Base-by-base conservation (phyloP, 2,329 filamentous ascomycete genomes). In the Scedosporium boydii region DNA sequence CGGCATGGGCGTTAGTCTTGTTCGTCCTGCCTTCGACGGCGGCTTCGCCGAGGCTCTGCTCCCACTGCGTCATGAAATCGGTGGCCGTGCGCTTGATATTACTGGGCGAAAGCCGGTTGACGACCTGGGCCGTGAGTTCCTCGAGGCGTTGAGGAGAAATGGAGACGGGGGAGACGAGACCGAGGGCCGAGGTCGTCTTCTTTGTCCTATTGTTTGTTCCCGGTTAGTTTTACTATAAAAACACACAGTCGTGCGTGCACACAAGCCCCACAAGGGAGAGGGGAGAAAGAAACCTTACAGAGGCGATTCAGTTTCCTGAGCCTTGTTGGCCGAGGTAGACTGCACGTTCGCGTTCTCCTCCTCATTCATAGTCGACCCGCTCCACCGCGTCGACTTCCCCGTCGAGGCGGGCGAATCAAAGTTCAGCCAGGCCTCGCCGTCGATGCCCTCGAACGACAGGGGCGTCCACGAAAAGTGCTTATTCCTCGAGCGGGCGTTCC, bases 61-160 rank as follows among this genome's bases (percentile, higher is more conserved):
- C 93, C 90, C 91, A 96, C 71, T 96, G 92, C 66, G 87, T 89
- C 85, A 97, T 91, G 63, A 96, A 80, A 65, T 88, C 89, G 42
- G 87, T 89, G n/a, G 93, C 90, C 0, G 90, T 93, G 44, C 86
- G 84, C 71, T 91, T 90, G 67, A 97, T 77, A 68, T 91, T 92
- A 67, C 86, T 87, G 0, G 92, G 89, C 7, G 85, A 83, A 51
- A 92, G 76, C 66, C 87, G 86, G 70, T 87, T 87, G 62, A 96
- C 81, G 58, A 88, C 83, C 58, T 87, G 87, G 76, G 90, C 91
- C 29, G 89, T 72, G 63, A 85, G 71, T 69, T 87, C 77, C 72
- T 82, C 80, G 42, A 84, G 72, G 68, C 78, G 80, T 64, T 75
- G 75, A 21, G 76, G 70, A 55, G 76, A 71, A 27, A 73, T 64